Conservation (phyloP, 805 yeast species). For the Candida lessepsii region DNA sequence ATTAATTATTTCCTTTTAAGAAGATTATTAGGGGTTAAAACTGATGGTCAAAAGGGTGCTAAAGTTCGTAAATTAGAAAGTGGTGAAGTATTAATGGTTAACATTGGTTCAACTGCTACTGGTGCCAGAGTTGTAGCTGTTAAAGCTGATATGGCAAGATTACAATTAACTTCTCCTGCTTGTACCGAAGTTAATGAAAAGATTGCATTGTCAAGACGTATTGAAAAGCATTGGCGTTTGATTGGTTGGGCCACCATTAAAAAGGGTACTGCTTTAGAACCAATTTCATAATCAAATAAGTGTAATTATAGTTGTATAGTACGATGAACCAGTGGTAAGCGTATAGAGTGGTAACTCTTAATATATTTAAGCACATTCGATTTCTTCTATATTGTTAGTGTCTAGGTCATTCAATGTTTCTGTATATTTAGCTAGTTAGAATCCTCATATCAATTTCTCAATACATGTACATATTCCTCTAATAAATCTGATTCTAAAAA, state of each 20-base stretch:
- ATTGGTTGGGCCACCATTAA: slow-evolving; percentile 99
- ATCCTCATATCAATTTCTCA: too few species aligned
- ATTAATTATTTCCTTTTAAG: slow-evolving; percentile 94
- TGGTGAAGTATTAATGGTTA: slow-evolving; percentile 97
- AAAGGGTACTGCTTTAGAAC: slow-evolving; percentile 88
- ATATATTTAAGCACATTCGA: too few species aligned
- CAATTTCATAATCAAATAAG: slow-evolving; percentile 45
- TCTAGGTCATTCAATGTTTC: too few species aligned
- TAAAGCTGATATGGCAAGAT: slow-evolving; percentile 98
- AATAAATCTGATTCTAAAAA: slow-evolving; percentile 37
- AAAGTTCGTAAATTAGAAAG: slow-evolving; percentile 92
- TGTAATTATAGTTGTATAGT: slow-evolving; percentile 21
- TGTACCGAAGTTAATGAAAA: slow-evolving; percentile 98
- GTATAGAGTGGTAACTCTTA: too few species aligned
- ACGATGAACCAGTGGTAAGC: too few species aligned
- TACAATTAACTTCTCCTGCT: slow-evolving; percentile 95
- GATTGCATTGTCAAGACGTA: slow-evolving; percentile 98
- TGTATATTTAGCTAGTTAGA: not conserved
- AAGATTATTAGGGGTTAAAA: slow-evolving; percentile 96
- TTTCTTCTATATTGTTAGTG: too few species aligned
- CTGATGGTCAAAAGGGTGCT: slow-evolving; percentile 91
- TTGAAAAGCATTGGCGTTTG: slow-evolving; percentile 99
- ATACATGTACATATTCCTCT: slow-evolving; percentile 9
- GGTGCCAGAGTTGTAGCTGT: slow-evolving; percentile 99
- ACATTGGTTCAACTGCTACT: slow-evolving; percentile 98